Base-by-base conservation (phyloP, 371 early-diverging fungal genomes). In the Mucor circinelloides region DNA sequence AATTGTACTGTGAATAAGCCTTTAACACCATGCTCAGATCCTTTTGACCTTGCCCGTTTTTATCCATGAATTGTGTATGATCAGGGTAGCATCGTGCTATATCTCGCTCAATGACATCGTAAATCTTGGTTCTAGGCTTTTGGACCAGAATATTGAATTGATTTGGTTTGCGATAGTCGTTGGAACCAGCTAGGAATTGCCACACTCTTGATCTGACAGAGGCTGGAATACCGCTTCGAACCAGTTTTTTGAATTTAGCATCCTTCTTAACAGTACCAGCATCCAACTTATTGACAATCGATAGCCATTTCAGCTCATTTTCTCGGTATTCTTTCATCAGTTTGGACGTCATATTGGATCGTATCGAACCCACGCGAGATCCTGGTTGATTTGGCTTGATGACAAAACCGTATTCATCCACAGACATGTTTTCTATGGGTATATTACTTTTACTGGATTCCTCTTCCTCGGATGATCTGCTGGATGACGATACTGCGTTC, bases 1-100 rank as follows among this genome's bases (percentile, higher is more conserved):
- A 86, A 69, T 97, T 94, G 76, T 94, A 93, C 25, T 94, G 91
- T 0, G 97, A 93, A 72, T 96, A 98, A 0, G 96, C 95, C 48
- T 89, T 86, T 19, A 97, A 82, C 1, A 97, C 79, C 9, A 80
- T 78, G 19, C 90, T 81, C 13, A 97, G 71, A 72, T 92, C 89
- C 12, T 76, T 72, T 69, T 92, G 92, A 1, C 91, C 93, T 44
- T 83, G 85, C 0, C 93, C 87, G 56, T 87, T 77, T 1, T 81
- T 86, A 57, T 90, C 87, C n/a, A 83, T 80, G 64, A 91, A 91
- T 67, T 88, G 81, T 19, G 78, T 77, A 63, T 93, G 94, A 80
- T 95, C 90, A 2, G 97, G 97, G 73, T 92, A 97, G 73, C 95
- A 94, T 12, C 83, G 72, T 13, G 79, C 74, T 58, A 97, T 90